phyloP scores from a whole-genome alignment of 257 asterid genomes.

The Datura wrightii region DNA sequence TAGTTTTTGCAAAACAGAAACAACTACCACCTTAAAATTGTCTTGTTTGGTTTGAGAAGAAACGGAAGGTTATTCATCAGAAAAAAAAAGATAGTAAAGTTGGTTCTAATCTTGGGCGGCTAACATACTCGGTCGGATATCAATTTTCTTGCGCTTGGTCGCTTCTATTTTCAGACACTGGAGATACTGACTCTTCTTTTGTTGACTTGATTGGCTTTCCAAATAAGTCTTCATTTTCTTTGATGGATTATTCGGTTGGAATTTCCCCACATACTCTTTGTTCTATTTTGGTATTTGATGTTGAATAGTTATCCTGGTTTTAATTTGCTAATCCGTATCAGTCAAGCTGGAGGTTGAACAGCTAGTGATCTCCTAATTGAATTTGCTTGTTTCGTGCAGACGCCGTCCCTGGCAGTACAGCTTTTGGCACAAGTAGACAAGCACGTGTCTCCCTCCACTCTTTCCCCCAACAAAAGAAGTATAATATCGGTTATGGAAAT shows the following conservation, averaged over 20 bases:
- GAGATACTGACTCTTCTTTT: slow-evolving; percentile 12
- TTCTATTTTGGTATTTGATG: neutral
- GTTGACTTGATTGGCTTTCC: neutral
- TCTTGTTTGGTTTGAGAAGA: slow-evolving; percentile 17
- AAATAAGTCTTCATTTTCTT: neutral
- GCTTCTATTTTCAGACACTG: neutral
- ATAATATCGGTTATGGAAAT: slow-evolving; percentile 38
- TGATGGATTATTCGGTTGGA: neutral
- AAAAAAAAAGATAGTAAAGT: neutral
- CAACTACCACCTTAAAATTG: neutral
- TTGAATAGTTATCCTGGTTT: slow-evolving; percentile 4
- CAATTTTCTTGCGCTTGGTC: slow-evolving; percentile 1
- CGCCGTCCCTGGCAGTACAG: slow-evolving; percentile 41
- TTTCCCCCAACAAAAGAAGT: slow-evolving; percentile 42
- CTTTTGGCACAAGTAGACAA: slow-evolving; percentile 38
- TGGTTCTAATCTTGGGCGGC: neutral
- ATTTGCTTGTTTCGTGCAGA: slow-evolving; percentile 40
- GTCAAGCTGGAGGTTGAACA: slow-evolving; percentile 3
- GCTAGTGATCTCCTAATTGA: neutral
- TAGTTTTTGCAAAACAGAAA: neutral
- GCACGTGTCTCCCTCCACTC: slow-evolving; percentile 43
- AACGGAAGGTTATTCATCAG: slow-evolving; percentile 5
- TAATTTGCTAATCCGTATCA: neutral
- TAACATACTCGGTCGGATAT: neutral
- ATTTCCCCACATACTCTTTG: neutral